Conservation (phyloP, 176 grass and related monocot genomes). For the Carex parvula region DNA sequence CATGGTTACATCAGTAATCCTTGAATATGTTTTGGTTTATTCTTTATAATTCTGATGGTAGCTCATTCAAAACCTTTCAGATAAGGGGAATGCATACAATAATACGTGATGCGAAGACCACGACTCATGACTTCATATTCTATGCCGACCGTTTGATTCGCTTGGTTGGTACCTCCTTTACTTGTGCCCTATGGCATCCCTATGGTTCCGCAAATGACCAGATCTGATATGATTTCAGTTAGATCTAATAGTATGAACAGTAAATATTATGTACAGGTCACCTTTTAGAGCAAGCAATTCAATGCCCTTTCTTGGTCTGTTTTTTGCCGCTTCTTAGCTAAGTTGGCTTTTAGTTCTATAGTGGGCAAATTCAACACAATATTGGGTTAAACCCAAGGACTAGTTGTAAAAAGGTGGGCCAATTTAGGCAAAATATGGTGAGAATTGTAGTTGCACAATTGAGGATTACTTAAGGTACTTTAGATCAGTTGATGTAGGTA, state of each 20-base stretch:
- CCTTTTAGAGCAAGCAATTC: not conserved
- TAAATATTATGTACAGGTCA: not conserved
- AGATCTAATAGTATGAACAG: not conserved
- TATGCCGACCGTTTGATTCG: conserved; percentile 93
- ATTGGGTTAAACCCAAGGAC: conserved; percentile 6
- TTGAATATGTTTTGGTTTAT: conserved; percentile 1
- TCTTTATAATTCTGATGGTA: conserved; percentile 24
- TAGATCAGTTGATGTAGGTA: not conserved
- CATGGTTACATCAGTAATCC: not conserved
- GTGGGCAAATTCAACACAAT: not conserved
- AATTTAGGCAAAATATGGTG: not conserved
- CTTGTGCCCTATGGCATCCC: not conserved
- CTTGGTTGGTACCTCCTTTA: conserved; percentile 55
- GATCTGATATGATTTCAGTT: not conserved
- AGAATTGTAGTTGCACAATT: not conserved
- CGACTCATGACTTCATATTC: conserved; percentile 98
- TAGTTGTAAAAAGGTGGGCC: not conserved
- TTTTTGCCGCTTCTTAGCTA: not conserved
- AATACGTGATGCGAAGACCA: conserved; percentile 88
- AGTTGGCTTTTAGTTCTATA: not conserved
- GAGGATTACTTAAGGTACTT: not conserved
- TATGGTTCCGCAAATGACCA: not conserved
- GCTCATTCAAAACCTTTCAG: conserved; percentile 33
- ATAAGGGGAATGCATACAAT: conserved; percentile 98
- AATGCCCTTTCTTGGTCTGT: not conserved